A percentile compares a stretch with the other conserved stretches of the same genome.
Evolutionary conservation across 2,329 filamentous ascomycete genomes (phyloP).

Genomic region (Fusarium subglutinans): DNA sequence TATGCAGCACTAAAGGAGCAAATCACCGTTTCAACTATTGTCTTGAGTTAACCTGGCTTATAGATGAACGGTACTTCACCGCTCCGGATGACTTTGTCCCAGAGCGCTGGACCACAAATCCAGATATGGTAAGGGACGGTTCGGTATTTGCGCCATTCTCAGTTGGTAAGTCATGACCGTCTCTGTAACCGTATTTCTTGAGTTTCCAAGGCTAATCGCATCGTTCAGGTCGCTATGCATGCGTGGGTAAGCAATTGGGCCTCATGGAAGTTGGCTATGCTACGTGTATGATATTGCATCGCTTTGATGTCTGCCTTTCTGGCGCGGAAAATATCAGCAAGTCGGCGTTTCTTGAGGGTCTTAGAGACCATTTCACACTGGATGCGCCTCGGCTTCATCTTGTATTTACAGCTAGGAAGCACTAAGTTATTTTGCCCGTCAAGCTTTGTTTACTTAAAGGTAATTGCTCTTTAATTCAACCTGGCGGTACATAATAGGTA

Average conservation of each 20-base stretch:
- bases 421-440: accelerated
- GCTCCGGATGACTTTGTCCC: not conserved
- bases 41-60: accelerated
- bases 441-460: too few relatives aligned
- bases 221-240: not conserved
- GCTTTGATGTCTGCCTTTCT: accelerated
- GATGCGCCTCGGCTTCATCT: accelerated
- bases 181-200: accelerated
- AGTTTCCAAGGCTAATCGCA: accelerated
- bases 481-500: not conserved
- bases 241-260: not conserved
- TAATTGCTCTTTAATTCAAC: not conserved
- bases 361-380: accelerated
- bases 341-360: accelerated
- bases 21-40: accelerated
- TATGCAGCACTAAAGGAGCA: not conserved
- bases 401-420: not conserved
- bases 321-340: accelerated
- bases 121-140: not conserved
- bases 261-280: not conserved
- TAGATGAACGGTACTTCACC: not conserved
- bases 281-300: not conserved
- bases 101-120: not conserved
- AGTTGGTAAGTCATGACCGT: not conserved
- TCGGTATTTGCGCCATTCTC: not conserved